These are phyloP conservation scores for Gonium pectorale DNA, from an alignment of 139 green algal genomes.

Conservation along the genomic window DNA sequence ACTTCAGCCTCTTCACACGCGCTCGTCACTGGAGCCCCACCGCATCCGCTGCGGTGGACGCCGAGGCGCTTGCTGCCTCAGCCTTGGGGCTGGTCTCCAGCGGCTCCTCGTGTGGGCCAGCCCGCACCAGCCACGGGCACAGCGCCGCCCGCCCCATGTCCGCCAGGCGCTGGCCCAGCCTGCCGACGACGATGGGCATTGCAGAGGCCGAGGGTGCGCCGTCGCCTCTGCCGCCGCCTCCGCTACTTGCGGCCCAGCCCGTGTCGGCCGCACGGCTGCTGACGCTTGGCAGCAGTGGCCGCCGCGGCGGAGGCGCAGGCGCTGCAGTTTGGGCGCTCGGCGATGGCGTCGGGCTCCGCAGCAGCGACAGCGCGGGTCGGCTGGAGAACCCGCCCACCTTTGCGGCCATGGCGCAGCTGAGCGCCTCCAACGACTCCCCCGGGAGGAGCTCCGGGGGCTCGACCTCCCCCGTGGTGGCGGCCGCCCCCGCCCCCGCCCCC, in stretches of 20 bases:
- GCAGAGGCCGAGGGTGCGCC: background rate
- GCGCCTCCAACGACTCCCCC: too few species aligned
- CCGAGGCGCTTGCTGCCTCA: too few species aligned
- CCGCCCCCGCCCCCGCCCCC: too few species aligned
- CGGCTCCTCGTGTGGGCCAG: background rate
- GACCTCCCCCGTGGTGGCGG: too few species aligned
- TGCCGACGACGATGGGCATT: too few species aligned
- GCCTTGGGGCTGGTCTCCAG: background rate
- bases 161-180: background rate
- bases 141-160: too few species aligned
- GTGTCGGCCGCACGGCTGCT: constrained; percentile 3
- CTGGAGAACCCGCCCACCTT: constrained; percentile 9
- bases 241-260: background rate
- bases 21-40: too few species aligned
- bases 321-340: too few species aligned
- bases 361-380: background rate
- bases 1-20: too few species aligned
- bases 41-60: too few species aligned
- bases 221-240: background rate
- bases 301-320: background rate
- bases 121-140: background rate
- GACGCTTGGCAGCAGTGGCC: constrained; percentile 10
- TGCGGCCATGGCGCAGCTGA: background rate
- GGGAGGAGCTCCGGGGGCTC: too few species aligned
- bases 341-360: background rate